Conservation (phyloP, 441 rosid genomes). For the Macaranga tanarius region DNA sequence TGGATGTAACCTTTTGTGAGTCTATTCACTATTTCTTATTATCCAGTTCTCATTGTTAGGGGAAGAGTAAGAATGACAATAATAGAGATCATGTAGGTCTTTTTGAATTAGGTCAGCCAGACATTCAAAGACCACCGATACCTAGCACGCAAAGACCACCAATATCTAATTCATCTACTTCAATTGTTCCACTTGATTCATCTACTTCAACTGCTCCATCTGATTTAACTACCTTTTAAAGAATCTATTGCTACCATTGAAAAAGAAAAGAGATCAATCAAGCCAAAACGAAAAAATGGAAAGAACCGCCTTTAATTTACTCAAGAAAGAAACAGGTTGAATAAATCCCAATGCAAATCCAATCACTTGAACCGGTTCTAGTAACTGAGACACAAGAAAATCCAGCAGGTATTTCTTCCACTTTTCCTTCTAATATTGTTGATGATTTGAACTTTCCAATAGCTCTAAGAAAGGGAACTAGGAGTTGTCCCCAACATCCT, state of each 20-base stretch:
- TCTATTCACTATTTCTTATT: background rate
- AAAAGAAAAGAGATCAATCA: background rate
- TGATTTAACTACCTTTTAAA: background rate
- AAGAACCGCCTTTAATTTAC: background rate
- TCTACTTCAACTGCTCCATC: background rate
- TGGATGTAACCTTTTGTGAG: background rate
- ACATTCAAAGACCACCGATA: background rate
- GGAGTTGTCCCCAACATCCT: background rate
- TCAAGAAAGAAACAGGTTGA: background rate
- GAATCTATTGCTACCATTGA: background rate
- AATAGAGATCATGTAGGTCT: background rate
- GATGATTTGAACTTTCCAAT: background rate
- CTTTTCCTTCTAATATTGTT: background rate
- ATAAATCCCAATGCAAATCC: background rate
- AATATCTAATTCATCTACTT: background rate
- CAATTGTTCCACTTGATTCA: background rate
- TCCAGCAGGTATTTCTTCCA: background rate
- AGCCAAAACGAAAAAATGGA: background rate
- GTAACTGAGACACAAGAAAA: background rate
- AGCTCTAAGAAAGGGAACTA: background rate
- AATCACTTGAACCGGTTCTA: background rate
- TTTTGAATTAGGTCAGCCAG: background rate
- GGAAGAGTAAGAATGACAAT: background rate
- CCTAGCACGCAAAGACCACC: background rate
- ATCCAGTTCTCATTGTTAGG: background rate